Conservation (phyloP, 331 rosid genomes). For the Quercus phellos region DNA sequence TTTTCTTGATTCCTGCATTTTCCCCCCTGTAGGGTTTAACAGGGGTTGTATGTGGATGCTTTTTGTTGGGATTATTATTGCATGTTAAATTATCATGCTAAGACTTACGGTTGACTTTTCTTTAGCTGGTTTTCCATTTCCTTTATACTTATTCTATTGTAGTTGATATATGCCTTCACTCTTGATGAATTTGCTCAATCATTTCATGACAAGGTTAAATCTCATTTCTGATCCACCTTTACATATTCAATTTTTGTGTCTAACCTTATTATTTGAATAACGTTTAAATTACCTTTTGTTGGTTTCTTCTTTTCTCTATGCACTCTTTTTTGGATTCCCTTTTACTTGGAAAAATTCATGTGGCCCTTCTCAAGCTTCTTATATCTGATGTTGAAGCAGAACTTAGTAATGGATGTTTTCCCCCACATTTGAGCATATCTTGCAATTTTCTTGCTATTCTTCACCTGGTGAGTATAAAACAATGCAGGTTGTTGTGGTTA, state of each 20-base stretch:
- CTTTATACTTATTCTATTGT: conserved; percentile 65
- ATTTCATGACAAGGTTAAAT: conserved; percentile 81
- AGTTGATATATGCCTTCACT: conserved; percentile 68
- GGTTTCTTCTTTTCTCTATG: conserved; percentile 4
- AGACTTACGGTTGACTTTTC: conserved; percentile 12
- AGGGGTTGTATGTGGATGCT: neutral
- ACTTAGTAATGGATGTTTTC: conserved; percentile 41
- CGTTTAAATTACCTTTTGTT: conserved; percentile 2
- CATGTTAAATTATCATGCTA: neutral
- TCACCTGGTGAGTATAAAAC: no score
- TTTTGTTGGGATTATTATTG: neutral
- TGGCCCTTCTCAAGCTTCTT: conserved; percentile 76
- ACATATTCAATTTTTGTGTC: neutral
- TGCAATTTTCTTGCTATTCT: conserved; percentile 7
- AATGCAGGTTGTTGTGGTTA: no score
- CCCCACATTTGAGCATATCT: conserved; percentile 61
- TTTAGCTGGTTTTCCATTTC: conserved; percentile 79
- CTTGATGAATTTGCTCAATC: conserved; percentile 92
- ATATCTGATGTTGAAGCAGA: conserved; percentile 68
- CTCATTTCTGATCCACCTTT: conserved; percentile 27
- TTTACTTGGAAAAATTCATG: conserved; percentile 80
- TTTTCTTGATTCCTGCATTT: neutral
- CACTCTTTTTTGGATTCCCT: conserved; percentile 58
- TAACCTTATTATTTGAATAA: no score
- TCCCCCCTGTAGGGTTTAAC: neutral